Conservation (phyloP, 192 early-diverging fungal species). For the Coemansia brasiliensis region DNA sequence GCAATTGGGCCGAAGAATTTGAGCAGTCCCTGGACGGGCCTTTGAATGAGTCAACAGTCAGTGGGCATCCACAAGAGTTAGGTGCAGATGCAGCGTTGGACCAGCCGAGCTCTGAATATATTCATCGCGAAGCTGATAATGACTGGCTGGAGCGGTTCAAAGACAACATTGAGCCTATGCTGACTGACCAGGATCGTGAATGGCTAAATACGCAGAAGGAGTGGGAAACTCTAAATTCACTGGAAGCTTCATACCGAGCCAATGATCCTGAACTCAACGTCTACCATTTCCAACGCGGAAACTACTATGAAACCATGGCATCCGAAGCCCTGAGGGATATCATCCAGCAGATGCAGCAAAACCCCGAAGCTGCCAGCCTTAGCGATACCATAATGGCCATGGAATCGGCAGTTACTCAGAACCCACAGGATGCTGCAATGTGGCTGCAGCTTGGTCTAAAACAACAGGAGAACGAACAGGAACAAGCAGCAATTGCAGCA, state of each 20-base stretch:
- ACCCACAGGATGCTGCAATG: constrained; percentile 72
- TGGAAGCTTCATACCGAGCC: constrained; percentile 39
- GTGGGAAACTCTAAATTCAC: constrained; percentile 60
- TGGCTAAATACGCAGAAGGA: constrained; percentile 75
- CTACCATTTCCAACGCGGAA: constrained; percentile 70
- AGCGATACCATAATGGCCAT: constrained; percentile 87
- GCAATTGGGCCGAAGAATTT: constrained; percentile 64
- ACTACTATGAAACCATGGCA: constrained; percentile 28
- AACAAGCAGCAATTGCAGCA: constrained; percentile 86
- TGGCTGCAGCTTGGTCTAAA: constrained; percentile 87
- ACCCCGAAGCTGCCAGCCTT: constrained; percentile 61
- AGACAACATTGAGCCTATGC: constrained; percentile 68
- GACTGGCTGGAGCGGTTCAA: constrained; percentile 72
- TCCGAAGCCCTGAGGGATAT: constrained; percentile 46
- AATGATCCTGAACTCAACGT: constrained; percentile 60
- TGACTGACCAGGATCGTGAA: constrained; percentile 61
- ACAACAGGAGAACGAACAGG: constrained; percentile 98
- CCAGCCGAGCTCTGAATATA: constrained; percentile 56
- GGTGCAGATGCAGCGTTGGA: constrained; percentile 54
- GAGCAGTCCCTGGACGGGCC: constrained; percentile 53
- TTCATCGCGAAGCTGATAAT: constrained; percentile 47
- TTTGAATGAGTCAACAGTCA: constrained; percentile 45
- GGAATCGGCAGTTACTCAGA: constrained; percentile 82
- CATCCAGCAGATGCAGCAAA: constrained; percentile 58
- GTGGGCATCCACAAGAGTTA: constrained; percentile 55